These are phyloP conservation scores for Agroathelia rolfsii DNA, from an alignment of 1,284 basidiomycete species.

Conservation along the genomic window DNA sequence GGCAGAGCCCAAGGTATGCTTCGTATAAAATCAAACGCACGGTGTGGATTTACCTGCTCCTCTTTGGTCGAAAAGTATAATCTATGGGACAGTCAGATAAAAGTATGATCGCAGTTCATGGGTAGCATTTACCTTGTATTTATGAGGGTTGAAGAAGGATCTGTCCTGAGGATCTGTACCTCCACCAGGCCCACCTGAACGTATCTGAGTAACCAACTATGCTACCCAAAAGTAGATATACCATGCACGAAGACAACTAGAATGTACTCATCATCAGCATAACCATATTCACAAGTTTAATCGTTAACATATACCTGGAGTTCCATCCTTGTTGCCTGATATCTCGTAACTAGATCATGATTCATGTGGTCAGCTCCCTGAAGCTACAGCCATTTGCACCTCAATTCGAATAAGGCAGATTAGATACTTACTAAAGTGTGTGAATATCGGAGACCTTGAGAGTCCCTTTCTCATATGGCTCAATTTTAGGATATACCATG, in stretches of 20 bases:
- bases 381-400: conserved; percentile 1
- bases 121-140: conserved; percentile 63
- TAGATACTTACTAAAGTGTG: conserved; percentile 58
- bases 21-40: too few relatives aligned
- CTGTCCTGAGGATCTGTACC: conserved; percentile 60
- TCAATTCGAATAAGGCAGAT: neutral
- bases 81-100: conserved; percentile 28
- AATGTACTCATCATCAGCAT: conserved; percentile 2
- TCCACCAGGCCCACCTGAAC: conserved; percentile 64
- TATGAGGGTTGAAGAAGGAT: conserved; percentile 72
- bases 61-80: conserved; percentile 76
- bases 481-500: conserved; percentile 46
- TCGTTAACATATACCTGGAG: conserved; percentile 41
- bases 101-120: conserved; percentile 6
- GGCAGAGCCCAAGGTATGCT: conserved; percentile 3
- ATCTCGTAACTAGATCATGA: conserved; percentile 60
- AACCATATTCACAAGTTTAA: conserved; percentile 4
- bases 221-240: conserved; percentile 10
- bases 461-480: conserved; percentile 55
- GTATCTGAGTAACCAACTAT: conserved; percentile 1
- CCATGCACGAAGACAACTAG: conserved; percentile 80
- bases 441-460: conserved; percentile 73
- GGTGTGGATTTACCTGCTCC: conserved; percentile 83
- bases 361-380: conserved; percentile 2
- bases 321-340: conserved; percentile 66